Conservation (phyloP, 345 rosid species). For the Heritiera fomes region DNA sequence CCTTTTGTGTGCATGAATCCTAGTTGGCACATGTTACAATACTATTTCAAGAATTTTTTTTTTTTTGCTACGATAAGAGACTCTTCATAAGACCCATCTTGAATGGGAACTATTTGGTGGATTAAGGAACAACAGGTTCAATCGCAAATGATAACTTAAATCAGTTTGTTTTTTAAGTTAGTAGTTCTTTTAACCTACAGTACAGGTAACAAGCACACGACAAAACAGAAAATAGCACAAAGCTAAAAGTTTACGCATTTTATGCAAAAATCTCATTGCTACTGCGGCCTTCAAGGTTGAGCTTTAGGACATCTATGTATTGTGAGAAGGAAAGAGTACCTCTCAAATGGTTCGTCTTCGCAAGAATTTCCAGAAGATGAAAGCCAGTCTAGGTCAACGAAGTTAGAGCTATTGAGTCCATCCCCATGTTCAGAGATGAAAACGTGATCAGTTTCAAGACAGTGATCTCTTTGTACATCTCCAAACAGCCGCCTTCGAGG, state of each 20-base stretch:
- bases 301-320: neutral
- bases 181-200: neutral
- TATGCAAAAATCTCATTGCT: constrained; percentile 3
- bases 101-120: neutral
- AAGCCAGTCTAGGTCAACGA: constrained; percentile 89
- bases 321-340: constrained; percentile 49
- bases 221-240: neutral
- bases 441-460: constrained; percentile 49
- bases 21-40: neutral
- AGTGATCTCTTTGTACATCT: constrained; percentile 53
- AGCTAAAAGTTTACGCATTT: neutral
- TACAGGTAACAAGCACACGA: neutral
- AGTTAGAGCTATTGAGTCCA: constrained; percentile 73
- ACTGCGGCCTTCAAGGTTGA: constrained; percentile 12
- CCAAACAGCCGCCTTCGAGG: constrained; percentile 78
- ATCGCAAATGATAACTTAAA: constrained; percentile 1
- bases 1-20: neutral
- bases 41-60: neutral
- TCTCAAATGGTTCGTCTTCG: constrained; percentile 79
- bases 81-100: neutral
- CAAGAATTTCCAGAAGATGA: constrained; percentile 91
- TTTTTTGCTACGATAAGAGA: neutral
- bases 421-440: constrained; percentile 70
- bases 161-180: neutral
- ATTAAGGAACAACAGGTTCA: neutral